Conservation (phyloP, 2,329 filamentous ascomycete species). For the Pestalotiopsis fici region DNA sequence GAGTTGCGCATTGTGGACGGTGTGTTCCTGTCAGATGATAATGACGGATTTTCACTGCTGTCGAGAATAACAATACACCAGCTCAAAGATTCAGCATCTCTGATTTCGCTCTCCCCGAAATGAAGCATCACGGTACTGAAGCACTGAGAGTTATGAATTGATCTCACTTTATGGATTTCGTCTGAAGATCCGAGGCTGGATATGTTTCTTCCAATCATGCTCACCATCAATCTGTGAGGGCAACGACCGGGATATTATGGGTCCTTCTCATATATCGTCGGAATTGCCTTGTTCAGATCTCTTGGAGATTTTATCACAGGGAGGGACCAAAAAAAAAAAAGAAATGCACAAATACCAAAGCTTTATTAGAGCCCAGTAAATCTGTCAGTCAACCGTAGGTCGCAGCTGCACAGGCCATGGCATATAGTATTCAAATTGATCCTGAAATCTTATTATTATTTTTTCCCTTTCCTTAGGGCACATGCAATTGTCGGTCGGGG, state of each 20-base stretch:
- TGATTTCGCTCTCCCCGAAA: neutral
- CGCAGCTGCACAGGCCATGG: neutral
- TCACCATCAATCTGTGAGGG: neutral
- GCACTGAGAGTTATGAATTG: neutral
- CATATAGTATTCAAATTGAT: neutral
- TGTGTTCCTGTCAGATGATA: neutral
- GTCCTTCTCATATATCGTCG: neutral
- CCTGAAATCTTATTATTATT: neutral
- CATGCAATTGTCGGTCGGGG: neutral
- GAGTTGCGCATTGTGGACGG: neutral
- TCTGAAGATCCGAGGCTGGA: conserved; percentile 9
- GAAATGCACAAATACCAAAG: neutral
- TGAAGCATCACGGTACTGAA: neutral
- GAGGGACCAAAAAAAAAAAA: neutral
- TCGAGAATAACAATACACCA: neutral
- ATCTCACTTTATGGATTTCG: neutral
- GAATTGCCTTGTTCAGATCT: neutral
- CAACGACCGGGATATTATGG: neutral
- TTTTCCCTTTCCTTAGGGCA: neutral
- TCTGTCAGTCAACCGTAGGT: neutral
- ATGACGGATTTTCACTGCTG: neutral
- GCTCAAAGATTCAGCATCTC: neutral
- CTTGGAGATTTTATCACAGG: neutral
- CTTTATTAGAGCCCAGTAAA: neutral
- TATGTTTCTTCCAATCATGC: conserved; percentile 1